These are phyloP conservation scores for Asterochloris sp. DNA, from an alignment of 139 green algal genomes.

Conservation along the genomic window DNA sequence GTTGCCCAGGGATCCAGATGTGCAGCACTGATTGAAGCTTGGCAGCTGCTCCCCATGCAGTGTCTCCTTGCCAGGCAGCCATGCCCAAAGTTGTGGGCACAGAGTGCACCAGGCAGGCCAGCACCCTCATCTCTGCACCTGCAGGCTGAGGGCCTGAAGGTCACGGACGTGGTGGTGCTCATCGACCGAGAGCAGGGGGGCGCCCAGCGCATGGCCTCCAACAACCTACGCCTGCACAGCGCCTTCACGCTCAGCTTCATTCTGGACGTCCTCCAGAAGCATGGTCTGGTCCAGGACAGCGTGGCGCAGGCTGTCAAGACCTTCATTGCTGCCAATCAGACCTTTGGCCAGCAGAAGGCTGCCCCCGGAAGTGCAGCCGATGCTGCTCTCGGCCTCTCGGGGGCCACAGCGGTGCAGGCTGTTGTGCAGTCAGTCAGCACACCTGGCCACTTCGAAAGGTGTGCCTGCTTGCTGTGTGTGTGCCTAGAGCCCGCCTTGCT, in stretches of 20 bases:
- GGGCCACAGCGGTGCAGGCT: too few relatives aligned
- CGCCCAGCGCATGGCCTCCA: conserved; percentile 56
- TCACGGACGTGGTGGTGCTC: conserved; percentile 89
- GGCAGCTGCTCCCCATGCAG: too few relatives aligned
- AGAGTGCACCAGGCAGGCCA: too few relatives aligned
- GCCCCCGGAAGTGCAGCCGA: background rate
- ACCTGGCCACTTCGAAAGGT: too few relatives aligned
- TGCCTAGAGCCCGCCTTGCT: too few relatives aligned
- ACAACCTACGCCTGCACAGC: conserved; percentile 82
- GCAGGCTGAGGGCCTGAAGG: conserved; percentile 71
- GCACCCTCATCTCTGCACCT: conserved; percentile 16
- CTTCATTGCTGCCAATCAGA: conserved; percentile 96
- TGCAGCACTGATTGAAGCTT: too few relatives aligned
- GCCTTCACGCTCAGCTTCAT: conserved; percentile 69
- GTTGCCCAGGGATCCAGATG: too few relatives aligned
- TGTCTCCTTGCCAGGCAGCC: too few relatives aligned
- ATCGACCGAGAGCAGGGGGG: conserved; percentile 99
- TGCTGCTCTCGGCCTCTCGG: background rate
- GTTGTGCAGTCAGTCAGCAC: too few relatives aligned
- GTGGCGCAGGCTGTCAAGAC: conserved; percentile 55
- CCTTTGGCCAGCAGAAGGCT: conserved; percentile 30
- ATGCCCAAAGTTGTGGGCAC: too few relatives aligned
- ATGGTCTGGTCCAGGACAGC: conserved; percentile 53
- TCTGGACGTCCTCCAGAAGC: conserved; percentile 55
- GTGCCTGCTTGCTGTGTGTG: too few relatives aligned